Percentiles rank a stretch among this genome's conserved stretches.
These are phyloP conservation scores for Arabidopsis arenosa DNA, from an alignment of 345 rosid genomes.

Conservation along the genomic window DNA sequence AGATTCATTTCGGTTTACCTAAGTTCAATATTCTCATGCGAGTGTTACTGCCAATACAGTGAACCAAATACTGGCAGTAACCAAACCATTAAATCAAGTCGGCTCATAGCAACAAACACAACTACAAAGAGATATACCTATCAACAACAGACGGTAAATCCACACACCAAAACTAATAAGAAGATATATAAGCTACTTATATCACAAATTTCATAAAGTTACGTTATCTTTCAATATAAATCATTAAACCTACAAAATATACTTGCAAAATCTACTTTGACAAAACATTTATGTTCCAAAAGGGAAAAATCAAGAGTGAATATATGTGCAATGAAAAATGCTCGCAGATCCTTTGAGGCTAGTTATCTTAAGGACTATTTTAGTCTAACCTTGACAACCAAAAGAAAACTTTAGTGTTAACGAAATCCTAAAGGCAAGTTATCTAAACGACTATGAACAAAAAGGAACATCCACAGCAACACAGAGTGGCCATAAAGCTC, in stretches of 20 bases:
- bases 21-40: background rate
- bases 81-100: background rate
- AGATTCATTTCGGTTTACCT: background rate
- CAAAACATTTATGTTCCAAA: background rate
- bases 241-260: constrained; percentile 1
- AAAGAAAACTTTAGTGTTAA: background rate
- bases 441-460: background rate
- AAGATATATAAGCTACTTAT: background rate
- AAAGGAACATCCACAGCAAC: constrained; percentile 3
- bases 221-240: background rate
- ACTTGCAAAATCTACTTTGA: background rate
- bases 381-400: background rate
- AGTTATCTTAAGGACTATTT: background rate
- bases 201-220: background rate
- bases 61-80: background rate
- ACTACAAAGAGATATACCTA: background rate
- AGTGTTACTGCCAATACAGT: background rate
- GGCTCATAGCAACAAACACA: background rate
- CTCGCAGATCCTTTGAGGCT: constrained; percentile 4
- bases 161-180: background rate
- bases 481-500: constrained; percentile 4
- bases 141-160: background rate
- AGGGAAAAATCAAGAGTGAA: background rate
- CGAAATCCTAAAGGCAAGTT: background rate
- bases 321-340: background rate